Evolutionary conservation across 305 asterid species (phyloP).

Genomic region (Fraxinus xanthoxyloides): DNA sequence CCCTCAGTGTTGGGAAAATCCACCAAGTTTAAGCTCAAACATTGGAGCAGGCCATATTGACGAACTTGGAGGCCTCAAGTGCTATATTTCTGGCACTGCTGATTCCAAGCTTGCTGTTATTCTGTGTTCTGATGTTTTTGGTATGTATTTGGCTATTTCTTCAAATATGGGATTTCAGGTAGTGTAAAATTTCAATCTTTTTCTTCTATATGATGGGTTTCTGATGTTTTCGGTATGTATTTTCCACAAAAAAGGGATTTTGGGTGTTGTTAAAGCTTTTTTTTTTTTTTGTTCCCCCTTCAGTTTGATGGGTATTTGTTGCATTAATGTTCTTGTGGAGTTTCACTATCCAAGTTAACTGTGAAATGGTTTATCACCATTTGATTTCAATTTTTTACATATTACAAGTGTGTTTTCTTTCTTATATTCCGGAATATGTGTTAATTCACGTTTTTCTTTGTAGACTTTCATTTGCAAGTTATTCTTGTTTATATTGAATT

Average conservation of each 20-base stretch:
- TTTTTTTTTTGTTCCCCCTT: no score
- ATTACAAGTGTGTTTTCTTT: background rate
- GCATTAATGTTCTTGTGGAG: background rate
- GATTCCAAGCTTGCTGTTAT: constrained; percentile 44
- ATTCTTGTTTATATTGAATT: background rate
- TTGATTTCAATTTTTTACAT: background rate
- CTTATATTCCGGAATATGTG: background rate
- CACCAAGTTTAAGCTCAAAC: constrained; percentile 37
- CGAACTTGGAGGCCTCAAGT: constrained; percentile 50
- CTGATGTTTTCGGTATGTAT: background rate
- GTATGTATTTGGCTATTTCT: constrained; percentile 23
- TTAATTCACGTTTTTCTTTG: background rate
- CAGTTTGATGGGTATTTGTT: background rate
- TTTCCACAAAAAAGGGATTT: background rate
- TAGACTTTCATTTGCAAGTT: background rate
- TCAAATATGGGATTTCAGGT: background rate
- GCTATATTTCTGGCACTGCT: constrained; percentile 45
- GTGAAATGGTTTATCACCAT: background rate
- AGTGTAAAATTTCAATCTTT: background rate
- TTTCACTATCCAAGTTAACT: background rate
- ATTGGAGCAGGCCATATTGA: constrained; percentile 44
- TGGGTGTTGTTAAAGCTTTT: background rate
- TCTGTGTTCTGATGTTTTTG: constrained; percentile 51
- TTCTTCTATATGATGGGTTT: background rate
- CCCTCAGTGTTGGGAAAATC: constrained; percentile 55